Evolutionary conservation across 1,139 yeast genomes (phyloP).

Genomic region (Blastobotrys petasosporus): DNA sequence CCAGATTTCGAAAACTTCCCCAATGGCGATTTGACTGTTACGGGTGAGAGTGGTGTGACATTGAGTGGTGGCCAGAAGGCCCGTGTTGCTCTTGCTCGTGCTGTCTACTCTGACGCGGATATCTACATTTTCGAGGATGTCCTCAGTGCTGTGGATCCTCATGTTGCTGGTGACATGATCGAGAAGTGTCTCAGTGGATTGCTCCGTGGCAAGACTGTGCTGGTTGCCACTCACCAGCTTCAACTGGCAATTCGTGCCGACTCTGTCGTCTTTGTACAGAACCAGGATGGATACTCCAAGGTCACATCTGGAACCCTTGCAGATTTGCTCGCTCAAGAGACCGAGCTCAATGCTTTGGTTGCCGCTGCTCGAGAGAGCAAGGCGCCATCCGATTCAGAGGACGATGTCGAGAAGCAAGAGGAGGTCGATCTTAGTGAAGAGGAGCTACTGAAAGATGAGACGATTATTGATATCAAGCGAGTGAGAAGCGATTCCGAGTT

Average conservation of each 20-base stretch:
- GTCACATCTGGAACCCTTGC: background rate
- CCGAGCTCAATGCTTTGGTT: background rate
- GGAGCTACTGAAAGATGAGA: too few relatives aligned
- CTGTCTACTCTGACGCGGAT: conserved; percentile 66
- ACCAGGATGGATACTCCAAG: conserved; percentile 30
- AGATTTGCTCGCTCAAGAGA: background rate
- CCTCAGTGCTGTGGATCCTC: conserved; percentile 88
- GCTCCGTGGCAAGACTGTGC: conserved; percentile 54
- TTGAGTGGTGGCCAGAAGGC: conserved; percentile 94
- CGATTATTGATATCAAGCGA: too few relatives aligned
- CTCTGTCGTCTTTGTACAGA: conserved; percentile 52
- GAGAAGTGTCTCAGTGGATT: conserved; percentile 59
- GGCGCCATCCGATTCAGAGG: conserved; percentile 52
- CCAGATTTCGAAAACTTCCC: conserved; percentile 67
- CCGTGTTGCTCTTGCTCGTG: conserved; percentile 74
- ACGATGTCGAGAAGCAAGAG: conserved; percentile 59
- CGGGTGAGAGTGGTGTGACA: conserved; percentile 90
- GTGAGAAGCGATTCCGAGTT: conserved; percentile 25
- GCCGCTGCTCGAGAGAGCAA: too few relatives aligned
- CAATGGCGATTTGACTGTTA: conserved; percentile 79
- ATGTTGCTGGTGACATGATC: conserved; percentile 79
- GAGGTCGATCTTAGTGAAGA: too few relatives aligned
- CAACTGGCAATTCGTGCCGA: conserved; percentile 64
- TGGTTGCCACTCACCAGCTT: conserved; percentile 81
- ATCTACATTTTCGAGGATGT: conserved; percentile 77